phyloP scores from a whole-genome alignment of 2,329 filamentous ascomycete species.

The Penicillium glabrum region DNA sequence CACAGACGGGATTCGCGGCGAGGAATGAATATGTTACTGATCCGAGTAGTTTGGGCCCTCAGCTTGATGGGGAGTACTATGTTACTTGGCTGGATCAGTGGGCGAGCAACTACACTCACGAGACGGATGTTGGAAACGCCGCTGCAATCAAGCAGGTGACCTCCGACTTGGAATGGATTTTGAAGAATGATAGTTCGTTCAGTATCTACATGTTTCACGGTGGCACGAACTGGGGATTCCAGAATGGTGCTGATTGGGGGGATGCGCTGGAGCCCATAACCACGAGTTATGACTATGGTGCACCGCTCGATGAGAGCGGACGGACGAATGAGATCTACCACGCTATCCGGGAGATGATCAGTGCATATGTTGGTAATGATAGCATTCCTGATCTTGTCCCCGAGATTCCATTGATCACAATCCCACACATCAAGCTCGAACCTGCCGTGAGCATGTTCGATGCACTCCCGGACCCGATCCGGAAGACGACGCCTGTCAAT shows the following conservation, averaged over 20 bases:
- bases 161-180: conserved; percentile 39
- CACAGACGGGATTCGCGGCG: conserved; percentile 40
- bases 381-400: conserved; percentile 41
- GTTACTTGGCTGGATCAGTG: conserved; percentile 47
- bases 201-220: conserved; percentile 57
- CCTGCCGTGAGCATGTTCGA: conserved; percentile 37
- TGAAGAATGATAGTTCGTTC: conserved; percentile 45
- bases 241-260: conserved; percentile 48
- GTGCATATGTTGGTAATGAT: conserved; percentile 36
- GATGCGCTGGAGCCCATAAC: conserved; percentile 44
- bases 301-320: conserved; percentile 53
- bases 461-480: conserved; percentile 21
- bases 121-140: conserved; percentile 6
- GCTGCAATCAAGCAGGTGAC: background rate
- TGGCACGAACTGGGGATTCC: conserved; percentile 53
- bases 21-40: conserved; percentile 48
- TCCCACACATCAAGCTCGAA: conserved; percentile 38
- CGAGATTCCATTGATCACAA: conserved; percentile 32
- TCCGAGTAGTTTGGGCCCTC: conserved; percentile 41
- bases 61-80: conserved; percentile 54
- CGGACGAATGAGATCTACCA: conserved; percentile 48
- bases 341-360: conserved; percentile 14
- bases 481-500: conserved; percentile 32
- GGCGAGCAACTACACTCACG: conserved; percentile 26
- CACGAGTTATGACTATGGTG: conserved; percentile 53